Percentiles rank a stretch among this genome's conserved stretches.
Evolutionary conservation across 805 yeast species (phyloP).

Genomic region (Sugiyamaella boreocaroliniensis): DNA sequence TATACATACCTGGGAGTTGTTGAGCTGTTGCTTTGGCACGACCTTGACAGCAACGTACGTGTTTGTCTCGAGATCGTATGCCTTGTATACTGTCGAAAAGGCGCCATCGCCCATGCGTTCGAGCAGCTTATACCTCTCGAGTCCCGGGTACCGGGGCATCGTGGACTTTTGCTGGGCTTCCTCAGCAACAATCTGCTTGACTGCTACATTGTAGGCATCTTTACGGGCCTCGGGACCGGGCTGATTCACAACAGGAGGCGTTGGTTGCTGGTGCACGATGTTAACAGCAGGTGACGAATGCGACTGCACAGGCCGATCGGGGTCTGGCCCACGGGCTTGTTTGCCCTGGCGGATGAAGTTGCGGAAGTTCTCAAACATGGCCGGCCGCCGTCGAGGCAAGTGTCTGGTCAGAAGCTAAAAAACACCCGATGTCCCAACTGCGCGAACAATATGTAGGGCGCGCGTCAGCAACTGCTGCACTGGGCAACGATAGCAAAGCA

Average conservation of each 20-base stretch:
- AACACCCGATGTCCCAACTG: neutral
- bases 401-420: neutral
- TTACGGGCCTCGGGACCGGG: constrained; percentile 14
- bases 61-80: constrained; percentile 41
- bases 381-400: neutral
- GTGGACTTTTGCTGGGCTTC: constrained; percentile 25
- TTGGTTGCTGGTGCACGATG: neutral
- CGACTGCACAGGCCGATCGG: neutral
- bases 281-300: neutral
- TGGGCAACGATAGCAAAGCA: no score
- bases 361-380: constrained; percentile 39
- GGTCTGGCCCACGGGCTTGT: constrained; percentile 41
- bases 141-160: constrained; percentile 35
- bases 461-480: no score
- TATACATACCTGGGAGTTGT: constrained; percentile 29
- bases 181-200: constrained; percentile 35
- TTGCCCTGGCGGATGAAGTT: constrained; percentile 61
- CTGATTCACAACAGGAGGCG: neutral
- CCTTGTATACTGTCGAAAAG: constrained; percentile 77
- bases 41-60: constrained; percentile 67
- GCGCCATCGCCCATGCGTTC: constrained; percentile 65
- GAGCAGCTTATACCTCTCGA: constrained; percentile 32
- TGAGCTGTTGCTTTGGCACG: constrained; percentile 53
- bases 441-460: neutral
- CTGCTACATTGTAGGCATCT: constrained; percentile 32